A percentile compares a stretch with the other conserved stretches of the same genome.
Conservation (phyloP, 129 eudicot species). For the Tagetes erecta region DNA sequence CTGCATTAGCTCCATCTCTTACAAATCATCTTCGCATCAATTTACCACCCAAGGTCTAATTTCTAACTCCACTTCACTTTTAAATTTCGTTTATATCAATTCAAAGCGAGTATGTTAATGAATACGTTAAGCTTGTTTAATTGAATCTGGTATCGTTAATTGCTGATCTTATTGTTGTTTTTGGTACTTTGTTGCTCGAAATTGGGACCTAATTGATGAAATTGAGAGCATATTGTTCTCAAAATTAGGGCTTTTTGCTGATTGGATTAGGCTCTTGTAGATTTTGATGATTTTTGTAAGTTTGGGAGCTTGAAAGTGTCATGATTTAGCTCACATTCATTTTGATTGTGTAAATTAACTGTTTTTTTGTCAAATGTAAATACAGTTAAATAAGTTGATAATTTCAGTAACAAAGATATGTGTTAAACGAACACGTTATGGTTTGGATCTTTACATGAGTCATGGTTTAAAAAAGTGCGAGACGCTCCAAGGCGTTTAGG, state of each 20-base stretch:
- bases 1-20: conserved; percentile 48
- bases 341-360: not conserved
- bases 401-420: not conserved
- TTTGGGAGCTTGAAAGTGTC: not conserved
- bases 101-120: not conserved
- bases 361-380: not conserved
- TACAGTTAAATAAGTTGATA: not conserved
- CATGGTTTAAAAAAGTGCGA: not conserved
- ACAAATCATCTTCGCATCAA: conserved; percentile 36
- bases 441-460: not conserved
- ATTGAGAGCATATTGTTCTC: not conserved
- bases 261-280: not conserved
- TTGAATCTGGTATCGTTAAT: not conserved
- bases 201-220: conserved; percentile 2
- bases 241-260: not conserved
- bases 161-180: not conserved
- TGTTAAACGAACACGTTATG: not conserved
- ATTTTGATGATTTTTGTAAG: not conserved
- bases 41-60: conserved; percentile 37
- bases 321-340: not conserved
- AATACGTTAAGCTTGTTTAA: not conserved
- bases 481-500: too few species aligned
- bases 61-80: not conserved
- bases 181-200: not conserved
- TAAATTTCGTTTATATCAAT: not conserved